Evolutionary conservation across 176 grass and related monocot genomes (phyloP), one percentile per base, ranked within the genome.

Genomic region (Puccinellia tenuiflora): DNA sequence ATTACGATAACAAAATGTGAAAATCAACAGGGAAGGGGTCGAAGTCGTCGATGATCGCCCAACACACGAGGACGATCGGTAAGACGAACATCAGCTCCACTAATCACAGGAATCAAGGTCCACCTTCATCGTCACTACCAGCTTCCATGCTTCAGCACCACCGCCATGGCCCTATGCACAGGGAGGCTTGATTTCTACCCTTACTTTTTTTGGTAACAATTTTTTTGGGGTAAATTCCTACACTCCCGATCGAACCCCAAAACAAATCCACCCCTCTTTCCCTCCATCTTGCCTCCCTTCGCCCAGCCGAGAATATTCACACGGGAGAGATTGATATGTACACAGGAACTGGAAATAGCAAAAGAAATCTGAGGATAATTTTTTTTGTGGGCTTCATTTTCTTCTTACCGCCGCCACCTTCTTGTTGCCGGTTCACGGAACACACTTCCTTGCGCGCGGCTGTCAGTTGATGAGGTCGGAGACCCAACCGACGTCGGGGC

Each of bases 381-480:
- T 73, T 55, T 62, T 75, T 68, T 38, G 7, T 24, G 50, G 39
- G n/a, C 40, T 48, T 29, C 38, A 12, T 82, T 74, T 18, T 46
- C 65, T 12, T 71, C 55, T 64, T 68, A 42, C 78, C 72, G 37
- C 78, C 72, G 37, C 71, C 77, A 24, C 42, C 79, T 77, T 17
- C 80, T 47, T n/a, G n/a, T n/a, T n/a, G n/a, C n/a, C n/a, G n/a
- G n/a, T n/a, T n/a, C n/a, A n/a, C n/a, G n/a, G n/a, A n/a, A n/a
- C n/a, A n/a, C n/a, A n/a, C n/a, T n/a, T n/a, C n/a, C n/a, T n/a
- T n/a, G n/a, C n/a, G n/a, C n/a, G n/a, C n/a, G n/a, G n/a, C n/a
- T n/a, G n/a, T 21, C 87, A 98, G 73, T 93, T 92, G 43, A 96
- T 88, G 37, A 98, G 69, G 12, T 98, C 92, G 0, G 90, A 98